These are phyloP conservation scores for Yamadazyma akitaensis DNA, from an alignment of 805 yeast genomes.

Conservation along the genomic window DNA sequence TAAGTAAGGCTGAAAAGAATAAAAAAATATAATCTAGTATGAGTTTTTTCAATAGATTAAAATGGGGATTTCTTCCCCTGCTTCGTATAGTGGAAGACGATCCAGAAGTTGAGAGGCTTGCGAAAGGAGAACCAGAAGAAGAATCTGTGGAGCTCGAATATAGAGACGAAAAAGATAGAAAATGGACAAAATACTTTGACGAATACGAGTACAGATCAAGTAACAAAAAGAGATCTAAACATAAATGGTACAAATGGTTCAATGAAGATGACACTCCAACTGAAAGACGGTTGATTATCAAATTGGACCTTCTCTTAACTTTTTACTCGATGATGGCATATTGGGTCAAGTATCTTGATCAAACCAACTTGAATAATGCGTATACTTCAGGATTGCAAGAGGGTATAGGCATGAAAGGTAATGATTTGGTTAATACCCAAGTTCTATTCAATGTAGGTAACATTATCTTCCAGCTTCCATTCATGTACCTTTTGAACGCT, in stretches of 20 bases:
- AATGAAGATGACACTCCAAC: constrained; percentile 44
- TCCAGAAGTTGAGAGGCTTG: background rate
- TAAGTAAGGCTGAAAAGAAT: background rate
- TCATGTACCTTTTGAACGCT: constrained; percentile 54
- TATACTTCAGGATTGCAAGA: constrained; percentile 63
- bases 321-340: constrained; percentile 41
- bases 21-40: background rate
- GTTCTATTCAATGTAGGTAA: constrained; percentile 58
- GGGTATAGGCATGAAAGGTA: constrained; percentile 54
- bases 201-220: constrained; percentile 59
- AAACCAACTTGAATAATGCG: constrained; percentile 59
- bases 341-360: constrained; percentile 68
- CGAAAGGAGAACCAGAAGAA: background rate
- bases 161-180: constrained; percentile 32
- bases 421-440: constrained; percentile 59
- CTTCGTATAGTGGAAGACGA: constrained; percentile 9
- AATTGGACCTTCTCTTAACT: constrained; percentile 31
- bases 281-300: constrained; percentile 27
- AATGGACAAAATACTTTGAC: constrained; percentile 41
- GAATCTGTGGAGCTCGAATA: constrained; percentile 19
- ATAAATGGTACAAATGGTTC: constrained; percentile 45
- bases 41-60: constrained; percentile 11
- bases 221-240: constrained; percentile 23
- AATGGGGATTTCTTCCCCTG: constrained; percentile 13
- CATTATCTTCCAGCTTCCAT: constrained; percentile 60